Evolutionary conservation across 306 rosid genomes (phyloP).

Genomic region (Canavalia ensiformis): DNA sequence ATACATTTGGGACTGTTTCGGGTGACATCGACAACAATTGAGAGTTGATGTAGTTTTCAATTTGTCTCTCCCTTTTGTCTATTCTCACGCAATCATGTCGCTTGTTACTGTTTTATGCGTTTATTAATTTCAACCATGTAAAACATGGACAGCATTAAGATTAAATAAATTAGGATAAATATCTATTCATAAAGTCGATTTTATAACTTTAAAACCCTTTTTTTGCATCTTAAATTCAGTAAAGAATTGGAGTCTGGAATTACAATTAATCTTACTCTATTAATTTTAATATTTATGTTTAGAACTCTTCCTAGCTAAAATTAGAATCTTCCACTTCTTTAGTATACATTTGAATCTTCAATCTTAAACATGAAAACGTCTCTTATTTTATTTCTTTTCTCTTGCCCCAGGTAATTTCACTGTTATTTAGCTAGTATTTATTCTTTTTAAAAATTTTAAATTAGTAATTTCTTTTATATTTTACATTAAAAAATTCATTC

Average conservation of each 20-base stretch:
- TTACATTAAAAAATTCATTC: background rate
- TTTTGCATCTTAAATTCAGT: background rate
- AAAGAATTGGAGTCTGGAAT: background rate
- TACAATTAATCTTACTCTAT: background rate
- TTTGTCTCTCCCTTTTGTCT: conserved; percentile 60
- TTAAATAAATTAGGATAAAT: background rate
- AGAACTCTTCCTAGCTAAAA: background rate
- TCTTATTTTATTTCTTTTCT: background rate
- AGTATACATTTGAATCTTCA: background rate
- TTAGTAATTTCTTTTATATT: background rate
- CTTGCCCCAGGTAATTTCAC: background rate
- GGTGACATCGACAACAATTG: conserved; percentile 53
- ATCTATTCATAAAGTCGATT: background rate
- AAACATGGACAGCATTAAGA: conserved; percentile 17
- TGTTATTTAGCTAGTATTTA: background rate
- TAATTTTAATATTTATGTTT: background rate
- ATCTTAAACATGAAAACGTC: too few relatives aligned
- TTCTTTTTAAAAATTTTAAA: background rate
- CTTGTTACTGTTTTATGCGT: conserved; percentile 18
- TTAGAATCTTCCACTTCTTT: background rate
- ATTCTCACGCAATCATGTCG: conserved; percentile 44
- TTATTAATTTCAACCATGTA: conserved; percentile 35
- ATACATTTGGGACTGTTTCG: conserved; percentile 49
- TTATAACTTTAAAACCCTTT: background rate
- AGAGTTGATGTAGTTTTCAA: conserved; percentile 50